Evolutionary conservation across 768 basidiomycete genomes (phyloP).

Genomic region (Leccinum incarnatum): DNA sequence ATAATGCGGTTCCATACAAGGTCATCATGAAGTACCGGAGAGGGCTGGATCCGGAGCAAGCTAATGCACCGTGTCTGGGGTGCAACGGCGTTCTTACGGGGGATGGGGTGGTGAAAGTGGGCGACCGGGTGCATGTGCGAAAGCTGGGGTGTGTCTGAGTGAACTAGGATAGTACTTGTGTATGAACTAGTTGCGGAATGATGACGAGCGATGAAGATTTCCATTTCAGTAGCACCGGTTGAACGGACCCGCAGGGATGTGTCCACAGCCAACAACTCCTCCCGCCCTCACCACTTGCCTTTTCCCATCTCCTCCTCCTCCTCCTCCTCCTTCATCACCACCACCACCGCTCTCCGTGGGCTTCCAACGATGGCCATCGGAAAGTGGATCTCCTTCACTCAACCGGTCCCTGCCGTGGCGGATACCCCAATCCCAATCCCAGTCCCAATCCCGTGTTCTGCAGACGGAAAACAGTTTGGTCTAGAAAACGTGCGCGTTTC

Average conservation of each 20-base stretch:
- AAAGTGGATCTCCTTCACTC: constrained; percentile 38
- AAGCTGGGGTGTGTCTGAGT: constrained; percentile 36
- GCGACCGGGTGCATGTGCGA: constrained; percentile 55
- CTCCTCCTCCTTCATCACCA: constrained; percentile 2
- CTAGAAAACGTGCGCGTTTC: constrained; percentile 82
- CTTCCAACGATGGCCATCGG: constrained; percentile 35
- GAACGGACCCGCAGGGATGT: constrained; percentile 14
- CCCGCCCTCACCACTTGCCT: not conserved
- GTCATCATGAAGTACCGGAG: constrained; percentile 70
- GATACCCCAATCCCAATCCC: constrained; percentile 31
- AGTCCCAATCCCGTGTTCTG: constrained; percentile 42
- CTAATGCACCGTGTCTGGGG: constrained; percentile 61
- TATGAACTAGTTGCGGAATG: not conserved
- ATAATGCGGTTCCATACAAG: constrained; percentile 74
- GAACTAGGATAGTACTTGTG: too few relatives aligned
- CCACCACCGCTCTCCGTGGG: not conserved
- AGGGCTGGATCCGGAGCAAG: constrained; percentile 49
- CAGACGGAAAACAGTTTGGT: constrained; percentile 90
- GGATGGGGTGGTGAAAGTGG: constrained; percentile 55
- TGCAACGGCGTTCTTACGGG: constrained; percentile 56
- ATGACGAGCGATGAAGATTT: constrained; percentile 1
- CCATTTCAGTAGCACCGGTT: constrained; percentile 10
- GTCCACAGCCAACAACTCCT: not conserved
- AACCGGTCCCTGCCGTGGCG: constrained; percentile 17
- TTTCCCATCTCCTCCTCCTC: not conserved